Evolutionary conservation across 306 rosid genomes (phyloP).

Genomic region (Mimosa pudica): DNA sequence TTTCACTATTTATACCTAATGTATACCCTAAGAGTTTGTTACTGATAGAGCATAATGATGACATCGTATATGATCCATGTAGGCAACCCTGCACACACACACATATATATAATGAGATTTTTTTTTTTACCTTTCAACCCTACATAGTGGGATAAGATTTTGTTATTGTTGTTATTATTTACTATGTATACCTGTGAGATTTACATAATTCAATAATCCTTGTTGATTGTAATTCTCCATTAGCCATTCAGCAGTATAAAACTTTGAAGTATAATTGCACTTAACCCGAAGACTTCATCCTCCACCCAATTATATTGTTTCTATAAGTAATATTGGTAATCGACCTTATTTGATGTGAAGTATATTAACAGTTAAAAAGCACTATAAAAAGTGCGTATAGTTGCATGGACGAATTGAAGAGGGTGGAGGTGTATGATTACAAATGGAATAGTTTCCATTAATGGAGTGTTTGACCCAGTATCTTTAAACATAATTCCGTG

Average conservation of each 20-base stretch:
- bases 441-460: neutral
- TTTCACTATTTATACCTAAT: too few relatives aligned
- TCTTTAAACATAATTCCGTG: neutral
- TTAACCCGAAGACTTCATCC: neutral
- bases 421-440: neutral
- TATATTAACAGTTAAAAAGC: neutral
- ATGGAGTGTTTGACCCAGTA: constrained; percentile 4
- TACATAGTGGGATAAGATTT: too few relatives aligned
- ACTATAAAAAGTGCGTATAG: neutral
- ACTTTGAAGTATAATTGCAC: neutral
- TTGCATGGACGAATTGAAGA: neutral
- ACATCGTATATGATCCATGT: too few relatives aligned
- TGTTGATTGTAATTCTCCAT: neutral
- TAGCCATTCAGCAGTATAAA: neutral
- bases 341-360: neutral
- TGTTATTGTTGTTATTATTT: too few relatives aligned
- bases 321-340: neutral
- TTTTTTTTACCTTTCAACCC: too few relatives aligned
- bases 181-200: neutral
- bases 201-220: neutral
- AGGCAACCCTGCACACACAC: too few relatives aligned
- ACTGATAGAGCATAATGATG: too few relatives aligned
- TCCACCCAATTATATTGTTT: neutral
- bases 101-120: too few relatives aligned
- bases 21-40: too few relatives aligned